Conservation (phyloP, 257 asterid species). For the Fraxinus anomala region DNA sequence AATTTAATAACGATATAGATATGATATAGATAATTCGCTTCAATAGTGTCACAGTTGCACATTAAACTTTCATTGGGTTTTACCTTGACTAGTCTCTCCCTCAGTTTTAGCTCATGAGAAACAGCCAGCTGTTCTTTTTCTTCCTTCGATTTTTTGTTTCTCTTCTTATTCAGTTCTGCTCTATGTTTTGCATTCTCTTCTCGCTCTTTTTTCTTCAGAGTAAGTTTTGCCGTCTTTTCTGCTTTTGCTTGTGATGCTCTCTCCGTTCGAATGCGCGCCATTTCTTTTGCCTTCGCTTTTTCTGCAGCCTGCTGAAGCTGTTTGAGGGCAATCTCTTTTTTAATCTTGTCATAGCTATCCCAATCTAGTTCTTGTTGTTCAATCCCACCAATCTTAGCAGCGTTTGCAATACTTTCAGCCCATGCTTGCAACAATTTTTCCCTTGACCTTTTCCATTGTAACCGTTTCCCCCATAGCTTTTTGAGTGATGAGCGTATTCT, state of each 20-base stretch:
- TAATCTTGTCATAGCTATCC: constrained; percentile 73
- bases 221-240: constrained; percentile 49
- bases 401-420: constrained; percentile 72
- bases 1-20: background rate
- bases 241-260: constrained; percentile 55
- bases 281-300: constrained; percentile 54
- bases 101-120: constrained; percentile 62
- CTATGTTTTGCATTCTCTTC: constrained; percentile 47
- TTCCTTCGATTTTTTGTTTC: constrained; percentile 59
- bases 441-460: constrained; percentile 68
- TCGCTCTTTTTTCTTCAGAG: constrained; percentile 55
- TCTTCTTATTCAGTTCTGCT: constrained; percentile 40
- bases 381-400: constrained; percentile 72
- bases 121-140: constrained; percentile 60
- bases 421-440: constrained; percentile 63
- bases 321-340: constrained; percentile 49
- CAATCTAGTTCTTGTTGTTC: constrained; percentile 80
- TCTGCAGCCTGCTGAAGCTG: constrained; percentile 48
- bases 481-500: constrained; percentile 61
- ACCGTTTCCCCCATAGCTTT: constrained; percentile 69
- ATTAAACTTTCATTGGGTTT: background rate
- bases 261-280: constrained; percentile 47
- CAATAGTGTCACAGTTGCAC: background rate
- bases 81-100: constrained; percentile 83
- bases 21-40: background rate